Evolutionary conservation across 768 basidiomycete species (phyloP), one percentile per base, ranked within the genome.

Genomic region (Hygrocybe punicea): DNA sequence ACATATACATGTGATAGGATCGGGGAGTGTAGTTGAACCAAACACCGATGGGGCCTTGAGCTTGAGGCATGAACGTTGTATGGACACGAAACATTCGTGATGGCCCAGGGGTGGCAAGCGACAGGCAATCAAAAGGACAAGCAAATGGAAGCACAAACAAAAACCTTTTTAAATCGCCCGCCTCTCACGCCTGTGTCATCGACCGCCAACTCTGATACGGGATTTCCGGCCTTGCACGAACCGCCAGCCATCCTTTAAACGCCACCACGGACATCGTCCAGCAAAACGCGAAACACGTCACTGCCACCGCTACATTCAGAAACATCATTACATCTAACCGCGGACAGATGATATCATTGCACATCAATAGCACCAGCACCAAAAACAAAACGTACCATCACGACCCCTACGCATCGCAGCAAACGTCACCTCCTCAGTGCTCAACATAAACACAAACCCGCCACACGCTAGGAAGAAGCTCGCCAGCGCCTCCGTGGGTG

Each of bases 401-500:
- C 85, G 84, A 24, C 91, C 91, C 65, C 85, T 78, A 56, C 95
- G 80, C 93, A 98, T 97, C 16, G 94, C 93, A 11, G 91, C 89
- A 59, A 91, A 82, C 3, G 91, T 90, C 19, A 98, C 69, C 64
- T 96, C 92, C 72, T 98, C 94, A 7, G 87, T 88, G 35, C 89
- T 92, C 57, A 93, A 82, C 70, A 95, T 91, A 73, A 98, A 98
- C 50, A 86, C 80, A 56, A 98, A 69, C 9, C 96, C 96, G 46
- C 95, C 95, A 54, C 87, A 87, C 6, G 93, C 83, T 50, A 95
- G 77, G 73, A 89, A 89, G 72, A 98, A 91, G 57, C 90, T 83
- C 14, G 87, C 91, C 39, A 98, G 73, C 5, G 88, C 88, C 75
- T 98, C 96, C 0, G 95, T 95, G 0, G 95, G 96, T 5, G 96